Evolutionary conservation across 2,329 filamentous ascomycete genomes (phyloP).

Genomic region (Claviceps africana): DNA sequence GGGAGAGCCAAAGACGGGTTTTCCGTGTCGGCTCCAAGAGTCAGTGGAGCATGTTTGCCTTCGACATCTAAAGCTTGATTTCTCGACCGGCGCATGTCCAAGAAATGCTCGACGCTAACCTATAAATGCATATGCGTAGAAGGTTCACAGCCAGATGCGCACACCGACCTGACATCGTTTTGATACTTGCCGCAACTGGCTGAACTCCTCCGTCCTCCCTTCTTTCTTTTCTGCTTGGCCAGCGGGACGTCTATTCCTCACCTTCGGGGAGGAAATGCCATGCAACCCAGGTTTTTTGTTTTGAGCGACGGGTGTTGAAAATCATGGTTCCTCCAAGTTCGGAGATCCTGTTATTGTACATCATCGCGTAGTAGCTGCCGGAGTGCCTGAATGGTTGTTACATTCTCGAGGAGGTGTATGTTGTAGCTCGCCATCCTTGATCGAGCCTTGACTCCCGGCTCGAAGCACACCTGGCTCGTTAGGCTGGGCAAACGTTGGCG

Average conservation of each 20-base stretch:
- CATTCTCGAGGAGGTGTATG: conserved; percentile 24
- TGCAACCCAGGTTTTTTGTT: neutral
- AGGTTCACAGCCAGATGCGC: neutral
- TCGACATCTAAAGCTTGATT: neutral
- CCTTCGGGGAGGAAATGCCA: neutral
- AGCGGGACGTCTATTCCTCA: neutral
- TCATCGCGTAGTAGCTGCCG: conserved; percentile 5
- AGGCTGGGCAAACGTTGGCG: conserved; percentile 41
- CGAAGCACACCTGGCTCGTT: conserved; percentile 33
- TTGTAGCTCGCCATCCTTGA: conserved; percentile 25
- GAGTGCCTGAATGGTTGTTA: conserved; percentile 9
- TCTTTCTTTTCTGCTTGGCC: neutral
- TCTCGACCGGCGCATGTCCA: neutral
- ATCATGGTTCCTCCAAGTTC: no score
- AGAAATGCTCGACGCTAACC: neutral
- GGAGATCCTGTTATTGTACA: neutral
- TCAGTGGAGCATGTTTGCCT: neutral
- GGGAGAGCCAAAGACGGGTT: neutral
- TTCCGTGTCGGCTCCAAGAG: neutral
- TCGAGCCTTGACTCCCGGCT: conserved; percentile 34
- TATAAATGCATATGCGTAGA: neutral
- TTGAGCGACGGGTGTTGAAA: neutral
- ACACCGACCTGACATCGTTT: neutral
- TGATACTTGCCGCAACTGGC: neutral
- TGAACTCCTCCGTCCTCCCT: neutral